These are phyloP conservation scores for Themeda triandra DNA, from an alignment of 176 grass and related monocot species.

Conservation along the genomic window DNA sequence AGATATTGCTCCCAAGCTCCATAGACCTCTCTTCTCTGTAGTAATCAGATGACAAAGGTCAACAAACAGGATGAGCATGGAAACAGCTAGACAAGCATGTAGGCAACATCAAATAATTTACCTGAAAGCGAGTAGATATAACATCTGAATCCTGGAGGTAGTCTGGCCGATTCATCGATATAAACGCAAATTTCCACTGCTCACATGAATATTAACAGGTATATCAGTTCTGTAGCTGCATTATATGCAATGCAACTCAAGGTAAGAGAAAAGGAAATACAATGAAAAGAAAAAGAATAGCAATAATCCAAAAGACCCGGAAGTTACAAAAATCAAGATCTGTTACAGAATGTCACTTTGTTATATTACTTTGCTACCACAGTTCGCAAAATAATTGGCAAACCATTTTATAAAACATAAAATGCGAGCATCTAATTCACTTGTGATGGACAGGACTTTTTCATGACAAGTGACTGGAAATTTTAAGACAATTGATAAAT, in stretches of 20 bases:
- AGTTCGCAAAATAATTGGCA: neutral
- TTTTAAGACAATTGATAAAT: neutral
- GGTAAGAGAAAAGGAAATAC: constrained; percentile 3
- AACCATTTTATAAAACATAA: neutral
- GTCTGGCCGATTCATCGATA: constrained; percentile 83
- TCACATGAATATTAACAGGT: constrained; percentile 6
- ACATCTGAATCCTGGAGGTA: constrained; percentile 83
- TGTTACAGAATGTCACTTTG: neutral
- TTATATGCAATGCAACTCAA: constrained; percentile 22
- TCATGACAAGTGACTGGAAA: neutral
- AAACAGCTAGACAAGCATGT: constrained; percentile 7
- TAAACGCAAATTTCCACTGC: constrained; percentile 93
- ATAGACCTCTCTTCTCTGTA: constrained; percentile 92
- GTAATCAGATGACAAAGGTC: constrained; percentile 9
- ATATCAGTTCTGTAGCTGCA: neutral
- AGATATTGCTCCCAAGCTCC: constrained; percentile 99
- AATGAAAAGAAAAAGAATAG: neutral
- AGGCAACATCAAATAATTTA: constrained; percentile 25
- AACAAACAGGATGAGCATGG: constrained; percentile 29
- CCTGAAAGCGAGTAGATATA: constrained; percentile 76
- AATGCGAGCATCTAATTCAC: neutral
- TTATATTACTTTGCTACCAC: neutral
- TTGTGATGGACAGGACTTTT: neutral
- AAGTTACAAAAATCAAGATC: constrained; percentile 23
- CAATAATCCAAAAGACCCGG: neutral